A percentile compares a stretch with the other conserved stretches of the same genome.
These are phyloP conservation scores for Leccinum longicurvipes DNA, from an alignment of 768 basidiomycete genomes.

Conservation along the genomic window DNA sequence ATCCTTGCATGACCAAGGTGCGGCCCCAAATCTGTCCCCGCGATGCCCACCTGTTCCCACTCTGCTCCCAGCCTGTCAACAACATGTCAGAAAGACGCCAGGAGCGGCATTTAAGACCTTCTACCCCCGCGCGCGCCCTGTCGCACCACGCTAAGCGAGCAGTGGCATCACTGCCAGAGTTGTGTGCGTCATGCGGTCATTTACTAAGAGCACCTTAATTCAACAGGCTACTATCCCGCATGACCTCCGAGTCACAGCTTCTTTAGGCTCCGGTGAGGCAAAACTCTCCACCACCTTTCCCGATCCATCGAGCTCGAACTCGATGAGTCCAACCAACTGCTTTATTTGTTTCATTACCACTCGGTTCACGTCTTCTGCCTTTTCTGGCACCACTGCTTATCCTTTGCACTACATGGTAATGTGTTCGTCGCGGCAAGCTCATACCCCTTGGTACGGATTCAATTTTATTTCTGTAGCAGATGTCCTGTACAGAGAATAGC, in stretches of 20 bases:
- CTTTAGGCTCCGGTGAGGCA: background rate
- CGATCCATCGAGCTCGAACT: background rate
- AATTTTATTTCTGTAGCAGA: conserved; percentile 2
- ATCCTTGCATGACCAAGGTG: too few relatives aligned
- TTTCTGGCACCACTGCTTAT: background rate
- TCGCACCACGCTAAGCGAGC: background rate
- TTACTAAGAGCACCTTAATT: background rate
- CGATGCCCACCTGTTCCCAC: too few relatives aligned
- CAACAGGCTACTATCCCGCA: background rate
- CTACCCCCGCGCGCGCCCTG: background rate
- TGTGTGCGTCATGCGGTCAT: background rate
- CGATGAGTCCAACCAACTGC: background rate
- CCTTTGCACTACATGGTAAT: background rate
- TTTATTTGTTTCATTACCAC: background rate
- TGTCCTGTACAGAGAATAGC: conserved; percentile 14
- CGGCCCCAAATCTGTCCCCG: too few relatives aligned
- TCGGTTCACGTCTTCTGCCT: background rate
- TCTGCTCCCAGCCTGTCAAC: background rate
- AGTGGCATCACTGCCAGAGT: background rate
- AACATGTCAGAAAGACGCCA: background rate
- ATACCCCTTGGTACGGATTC: background rate
- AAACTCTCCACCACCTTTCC: background rate
- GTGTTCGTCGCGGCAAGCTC: background rate
- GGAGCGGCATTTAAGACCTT: background rate
- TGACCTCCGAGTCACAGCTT: too few relatives aligned